A percentile compares a stretch with the other conserved stretches of the same genome.
Conservation (phyloP, 768 basidiomycete species). For the Gymnopilus dilepis region DNA sequence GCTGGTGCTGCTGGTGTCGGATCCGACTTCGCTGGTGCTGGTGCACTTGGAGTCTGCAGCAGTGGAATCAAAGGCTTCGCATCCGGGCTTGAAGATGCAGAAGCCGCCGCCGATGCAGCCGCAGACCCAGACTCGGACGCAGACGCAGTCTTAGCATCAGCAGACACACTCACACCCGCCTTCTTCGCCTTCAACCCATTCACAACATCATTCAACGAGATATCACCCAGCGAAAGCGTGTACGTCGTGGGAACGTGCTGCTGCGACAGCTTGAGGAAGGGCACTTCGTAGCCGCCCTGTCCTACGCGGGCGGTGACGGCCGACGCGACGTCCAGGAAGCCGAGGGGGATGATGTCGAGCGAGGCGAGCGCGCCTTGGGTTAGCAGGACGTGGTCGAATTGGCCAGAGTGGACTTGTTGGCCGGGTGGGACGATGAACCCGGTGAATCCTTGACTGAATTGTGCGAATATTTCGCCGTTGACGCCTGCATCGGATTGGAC, state of each 20-base stretch:
- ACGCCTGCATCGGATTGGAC: constrained; percentile 62
- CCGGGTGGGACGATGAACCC: constrained; percentile 62
- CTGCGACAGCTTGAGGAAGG: constrained; percentile 68
- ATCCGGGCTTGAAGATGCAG: neutral
- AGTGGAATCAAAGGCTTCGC: neutral
- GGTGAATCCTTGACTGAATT: constrained; percentile 59
- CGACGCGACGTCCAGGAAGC: constrained; percentile 56
- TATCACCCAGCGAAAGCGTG: constrained; percentile 24
- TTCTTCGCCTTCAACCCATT: constrained; percentile 6
- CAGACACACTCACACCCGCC: neutral
- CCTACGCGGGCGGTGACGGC: constrained; percentile 54
- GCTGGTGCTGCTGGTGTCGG: neutral
- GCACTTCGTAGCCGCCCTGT: constrained; percentile 61
- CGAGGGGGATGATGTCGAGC: constrained; percentile 60
- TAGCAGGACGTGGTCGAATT: constrained; percentile 60
- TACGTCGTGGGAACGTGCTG: constrained; percentile 58
- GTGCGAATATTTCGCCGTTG: constrained; percentile 58
- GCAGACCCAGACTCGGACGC: neutral
- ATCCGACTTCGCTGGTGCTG: neutral
- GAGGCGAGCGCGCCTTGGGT: constrained; percentile 62
- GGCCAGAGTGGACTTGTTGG: constrained; percentile 65
- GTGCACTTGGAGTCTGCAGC: neutral
- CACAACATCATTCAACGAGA: neutral
- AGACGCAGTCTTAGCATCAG: neutral
- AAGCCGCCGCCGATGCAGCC: neutral